A percentile compares a stretch with the other conserved stretches of the same genome.
phyloP scores from a whole-genome alignment of 805 yeast species.

The Sporopachydermia lactativora region DNA sequence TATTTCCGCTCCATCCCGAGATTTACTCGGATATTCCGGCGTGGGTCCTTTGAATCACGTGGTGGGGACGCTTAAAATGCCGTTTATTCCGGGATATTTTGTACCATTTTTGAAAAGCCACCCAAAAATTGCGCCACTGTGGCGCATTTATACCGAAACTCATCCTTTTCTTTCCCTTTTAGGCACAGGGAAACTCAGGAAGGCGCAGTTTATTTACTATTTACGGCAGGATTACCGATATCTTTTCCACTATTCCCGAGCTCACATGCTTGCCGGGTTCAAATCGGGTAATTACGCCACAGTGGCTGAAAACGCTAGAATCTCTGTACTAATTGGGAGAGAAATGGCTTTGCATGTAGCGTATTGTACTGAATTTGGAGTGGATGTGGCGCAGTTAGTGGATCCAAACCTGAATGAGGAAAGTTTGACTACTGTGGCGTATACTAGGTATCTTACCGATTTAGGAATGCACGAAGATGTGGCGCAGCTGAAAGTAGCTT shows the following conservation, averaged over 20 bases:
- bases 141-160: constrained; percentile 41
- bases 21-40: constrained; percentile 31
- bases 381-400: constrained; percentile 26
- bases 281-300: constrained; percentile 42
- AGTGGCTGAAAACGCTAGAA: constrained; percentile 34
- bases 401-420: constrained; percentile 26
- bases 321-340: constrained; percentile 33
- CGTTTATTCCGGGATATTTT: constrained; percentile 23
- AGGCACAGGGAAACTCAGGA: constrained; percentile 36
- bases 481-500: constrained; percentile 50
- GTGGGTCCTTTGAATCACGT: constrained; percentile 69
- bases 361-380: constrained; percentile 31
- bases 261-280: constrained; percentile 49
- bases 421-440: constrained; percentile 42
- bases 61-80: constrained; percentile 14
- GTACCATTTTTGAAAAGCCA: constrained; percentile 40
- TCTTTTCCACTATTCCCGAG: constrained; percentile 49
- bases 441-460: constrained; percentile 44
- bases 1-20: constrained; percentile 24
- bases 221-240: constrained; percentile 57
- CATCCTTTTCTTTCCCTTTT: constrained; percentile 48
- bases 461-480: constrained; percentile 42
- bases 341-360: constrained; percentile 45
- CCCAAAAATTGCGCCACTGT: constrained; percentile 36
- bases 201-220: constrained; percentile 36